Evolutionary conservation across 495 filamentous ascomycete genomes (phyloP).

Genomic region (Cairneyella variabilis): DNA sequence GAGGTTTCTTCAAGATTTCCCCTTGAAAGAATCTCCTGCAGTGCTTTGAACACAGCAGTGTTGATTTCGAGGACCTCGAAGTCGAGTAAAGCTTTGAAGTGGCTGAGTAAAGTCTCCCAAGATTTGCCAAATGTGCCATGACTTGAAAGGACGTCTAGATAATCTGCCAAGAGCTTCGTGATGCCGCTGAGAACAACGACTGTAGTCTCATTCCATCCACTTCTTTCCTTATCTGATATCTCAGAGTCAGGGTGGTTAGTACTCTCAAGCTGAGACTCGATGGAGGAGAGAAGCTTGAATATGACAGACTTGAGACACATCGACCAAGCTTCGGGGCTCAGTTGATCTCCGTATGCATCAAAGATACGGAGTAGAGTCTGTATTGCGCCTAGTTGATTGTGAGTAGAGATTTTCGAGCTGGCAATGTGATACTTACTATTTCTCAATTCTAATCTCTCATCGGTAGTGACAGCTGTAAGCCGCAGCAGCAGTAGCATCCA

Average conservation of each 20-base stretch:
- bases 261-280: constrained; percentile 41
- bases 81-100: constrained; percentile 57
- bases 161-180: constrained; percentile 62
- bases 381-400: constrained; percentile 47
- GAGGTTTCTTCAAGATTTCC: constrained; percentile 37
- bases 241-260: constrained; percentile 18
- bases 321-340: constrained; percentile 76
- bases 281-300: constrained; percentile 64
- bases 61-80: constrained; percentile 63
- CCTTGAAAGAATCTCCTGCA: constrained; percentile 63
- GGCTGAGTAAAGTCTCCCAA: constrained; percentile 66
- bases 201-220: constrained; percentile 72
- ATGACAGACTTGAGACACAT: constrained; percentile 77
- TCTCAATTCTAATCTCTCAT: constrained; percentile 77
- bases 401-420: constrained; percentile 30
- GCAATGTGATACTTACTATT: constrained; percentile 56
- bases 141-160: constrained; percentile 55
- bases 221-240: constrained; percentile 35
- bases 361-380: constrained; percentile 90
- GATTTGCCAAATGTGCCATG: constrained; percentile 56
- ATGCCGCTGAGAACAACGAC: constrained; percentile 69
- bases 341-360: constrained; percentile 79
- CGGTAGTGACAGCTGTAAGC: constrained; percentile 70
- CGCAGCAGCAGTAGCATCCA: constrained; percentile 84
- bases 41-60: constrained; percentile 64